Evolutionary conservation across 768 basidiomycete genomes (phyloP), one percentile per base, ranked within the genome.

Genomic region (Neoboletus magnificus): DNA sequence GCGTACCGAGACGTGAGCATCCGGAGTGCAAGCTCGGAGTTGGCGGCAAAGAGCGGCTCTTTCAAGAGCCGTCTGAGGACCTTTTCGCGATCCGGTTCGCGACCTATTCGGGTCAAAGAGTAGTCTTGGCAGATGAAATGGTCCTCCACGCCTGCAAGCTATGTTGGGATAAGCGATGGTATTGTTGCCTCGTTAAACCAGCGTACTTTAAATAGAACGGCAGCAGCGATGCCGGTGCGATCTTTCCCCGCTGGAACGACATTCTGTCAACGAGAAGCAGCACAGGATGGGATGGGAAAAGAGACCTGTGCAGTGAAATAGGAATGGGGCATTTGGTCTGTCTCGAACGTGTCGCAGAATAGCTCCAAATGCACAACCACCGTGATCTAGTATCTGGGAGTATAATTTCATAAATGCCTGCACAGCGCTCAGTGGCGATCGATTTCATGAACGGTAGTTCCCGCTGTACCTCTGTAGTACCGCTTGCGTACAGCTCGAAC

Each of bases 331-430:
- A 39, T 78, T 75, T 64, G 89, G 86, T 52, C 77, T 77, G 63
- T 92, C 90, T 53, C 85, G 76, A 29, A 92, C 77, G 68, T 91
- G 87, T 55, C 85, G 80, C 12, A 93, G 76, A 48, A 93, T 85
- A 1, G 76, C 67, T n/a, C 84, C 83, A 62, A 89, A 91, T 4
- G 89, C 79, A 18, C 70, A 71, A 3, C 84, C 86, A 13, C 82
- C 91, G 56, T 87, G 79, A 55, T 91, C 87, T 35, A 93, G 73
- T 48, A 93, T 91, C 74, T 91, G 88, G 41, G 85, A 82, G 62
- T 92, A 93, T 10, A 90, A 72, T 60, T 85, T 83, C 80, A 90
- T 85, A 66, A 91, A 91, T 15, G 87, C 85, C 89, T 92, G 55
- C 3, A 47, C 1, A 16, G 40, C 9, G 42, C 15, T 61, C 57